Evolutionary conservation across 805 yeast genomes (phyloP).

Genomic region (Starmerella vitae): DNA sequence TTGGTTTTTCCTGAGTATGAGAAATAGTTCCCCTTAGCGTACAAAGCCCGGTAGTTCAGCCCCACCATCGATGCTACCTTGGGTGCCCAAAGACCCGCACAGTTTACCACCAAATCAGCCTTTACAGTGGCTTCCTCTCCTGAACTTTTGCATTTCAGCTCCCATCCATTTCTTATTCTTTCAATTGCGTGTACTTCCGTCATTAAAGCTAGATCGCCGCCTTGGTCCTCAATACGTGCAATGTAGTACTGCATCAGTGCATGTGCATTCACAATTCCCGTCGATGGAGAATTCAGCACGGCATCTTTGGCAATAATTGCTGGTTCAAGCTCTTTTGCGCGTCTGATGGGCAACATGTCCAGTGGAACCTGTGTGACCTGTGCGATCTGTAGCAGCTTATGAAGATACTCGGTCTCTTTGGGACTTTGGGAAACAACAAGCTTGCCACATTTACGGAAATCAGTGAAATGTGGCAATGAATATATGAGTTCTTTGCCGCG

Average conservation of each 20-base stretch:
- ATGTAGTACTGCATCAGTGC: slow-evolving; percentile 49
- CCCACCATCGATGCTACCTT: slow-evolving; percentile 54
- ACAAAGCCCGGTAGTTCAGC: slow-evolving; percentile 44
- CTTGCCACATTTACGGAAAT: slow-evolving; percentile 50
- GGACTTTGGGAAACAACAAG: slow-evolving; percentile 79
- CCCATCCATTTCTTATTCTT: slow-evolving; percentile 14
- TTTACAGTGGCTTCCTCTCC: slow-evolving; percentile 24
- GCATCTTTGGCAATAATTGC: slow-evolving; percentile 49
- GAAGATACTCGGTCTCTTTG: slow-evolving; percentile 45
- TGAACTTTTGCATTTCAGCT: slow-evolving; percentile 16
- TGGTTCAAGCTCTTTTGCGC: slow-evolving; percentile 46
- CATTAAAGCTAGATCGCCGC: slow-evolving; percentile 52
- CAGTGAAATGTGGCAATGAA: slow-evolving; percentile 36
- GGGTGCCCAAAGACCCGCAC: slow-evolving; percentile 72
- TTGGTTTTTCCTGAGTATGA: slow-evolving; percentile 38
- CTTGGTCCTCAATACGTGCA: slow-evolving; percentile 40
- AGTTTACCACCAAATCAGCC: slow-evolving; percentile 50
- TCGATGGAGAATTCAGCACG: slow-evolving; percentile 57
- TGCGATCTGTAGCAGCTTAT: slow-evolving; percentile 39
- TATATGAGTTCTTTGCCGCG: slow-evolving; percentile 62
- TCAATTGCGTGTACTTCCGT: slow-evolving; percentile 40
- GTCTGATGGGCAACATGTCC: slow-evolving; percentile 35
- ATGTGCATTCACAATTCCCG: slow-evolving; percentile 79
- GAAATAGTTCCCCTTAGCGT: slow-evolving; percentile 79
- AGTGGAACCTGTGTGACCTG: slow-evolving; percentile 44